Conservation (phyloP, 306 rosid genomes). For the Alnus rubra region DNA sequence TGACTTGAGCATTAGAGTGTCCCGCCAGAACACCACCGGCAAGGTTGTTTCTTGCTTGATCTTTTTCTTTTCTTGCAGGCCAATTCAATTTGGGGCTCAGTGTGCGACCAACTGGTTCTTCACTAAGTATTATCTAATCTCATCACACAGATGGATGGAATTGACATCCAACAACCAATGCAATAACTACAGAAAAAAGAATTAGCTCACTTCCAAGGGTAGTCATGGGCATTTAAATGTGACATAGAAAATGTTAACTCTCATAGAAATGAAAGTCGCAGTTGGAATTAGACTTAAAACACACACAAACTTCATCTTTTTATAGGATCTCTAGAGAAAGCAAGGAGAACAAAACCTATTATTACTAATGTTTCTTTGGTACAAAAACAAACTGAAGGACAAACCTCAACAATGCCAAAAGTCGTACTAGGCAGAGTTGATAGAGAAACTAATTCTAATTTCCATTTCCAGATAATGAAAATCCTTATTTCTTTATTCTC, state of each 20-base stretch:
- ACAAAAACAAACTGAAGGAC: not conserved
- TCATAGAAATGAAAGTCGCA: not conserved
- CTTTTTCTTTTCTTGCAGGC: too few species aligned
- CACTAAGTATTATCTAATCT: not conserved
- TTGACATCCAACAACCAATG: not conserved
- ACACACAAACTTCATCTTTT: not conserved
- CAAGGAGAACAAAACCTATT: not conserved
- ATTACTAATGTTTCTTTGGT: not conserved
- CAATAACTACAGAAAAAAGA: not conserved
- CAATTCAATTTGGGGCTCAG: too few species aligned
- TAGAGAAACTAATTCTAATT: not conserved
- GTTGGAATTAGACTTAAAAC: not conserved
- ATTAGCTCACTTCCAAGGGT: not conserved
- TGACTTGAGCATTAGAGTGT: too few species aligned
- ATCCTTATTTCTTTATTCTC: too few species aligned
- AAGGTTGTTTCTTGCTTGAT: too few species aligned
- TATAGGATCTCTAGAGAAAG: not conserved
- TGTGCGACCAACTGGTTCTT: too few species aligned
- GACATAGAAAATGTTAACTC: not conserved
- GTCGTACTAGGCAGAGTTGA: not conserved
- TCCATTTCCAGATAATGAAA: not conserved
- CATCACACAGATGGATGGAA: not conserved
- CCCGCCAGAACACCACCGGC: too few species aligned
- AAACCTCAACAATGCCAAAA: not conserved
- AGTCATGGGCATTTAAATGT: not conserved